Percentiles rank a stretch among this genome's conserved stretches.
These are phyloP conservation scores for Datisca glomerata DNA, from an alignment of 306 rosid genomes.

Conservation along the genomic window DNA sequence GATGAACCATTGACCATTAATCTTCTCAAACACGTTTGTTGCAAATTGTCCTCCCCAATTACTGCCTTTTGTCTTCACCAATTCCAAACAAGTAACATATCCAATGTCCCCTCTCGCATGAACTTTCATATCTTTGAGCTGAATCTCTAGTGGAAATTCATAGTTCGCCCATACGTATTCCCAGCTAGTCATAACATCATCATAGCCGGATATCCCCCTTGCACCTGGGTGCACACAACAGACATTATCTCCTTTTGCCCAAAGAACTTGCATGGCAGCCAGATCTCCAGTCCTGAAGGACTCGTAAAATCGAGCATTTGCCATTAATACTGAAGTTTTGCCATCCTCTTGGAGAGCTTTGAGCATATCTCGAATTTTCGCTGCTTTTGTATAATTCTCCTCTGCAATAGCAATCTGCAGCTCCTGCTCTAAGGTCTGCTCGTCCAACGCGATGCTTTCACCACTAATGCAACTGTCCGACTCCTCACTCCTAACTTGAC, in stretches of 20 bases:
- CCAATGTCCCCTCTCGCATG: slow-evolving; percentile 72
- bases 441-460: slow-evolving; percentile 43
- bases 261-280: slow-evolving; percentile 74
- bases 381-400: slow-evolving; percentile 78
- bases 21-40: slow-evolving; percentile 74
- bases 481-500: slow-evolving; percentile 42
- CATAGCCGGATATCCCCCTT: slow-evolving; percentile 68
- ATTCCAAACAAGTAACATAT: slow-evolving; percentile 78
- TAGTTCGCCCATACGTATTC: slow-evolving; percentile 88
- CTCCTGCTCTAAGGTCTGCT: slow-evolving; percentile 47
- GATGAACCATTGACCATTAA: slow-evolving; percentile 66
- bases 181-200: slow-evolving; percentile 89
- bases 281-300: slow-evolving; percentile 65
- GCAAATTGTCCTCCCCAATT: slow-evolving; percentile 92
- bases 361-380: slow-evolving; percentile 65
- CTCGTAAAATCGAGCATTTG: slow-evolving; percentile 60
- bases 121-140: slow-evolving; percentile 58
- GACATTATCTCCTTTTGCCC: slow-evolving; percentile 58
- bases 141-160: slow-evolving; percentile 76
- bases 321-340: slow-evolving; percentile 34
- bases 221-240: slow-evolving; percentile 86
- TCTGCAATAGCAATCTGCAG: slow-evolving; percentile 61
- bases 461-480: slow-evolving; percentile 32
- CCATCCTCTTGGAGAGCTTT: slow-evolving; percentile 48
- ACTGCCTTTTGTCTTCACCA: slow-evolving; percentile 76